Percentiles rank a stretch among this genome's conserved stretches.
These are phyloP conservation scores for Aethionema arabicum DNA, from an alignment of 345 rosid species.

Conservation along the genomic window DNA sequence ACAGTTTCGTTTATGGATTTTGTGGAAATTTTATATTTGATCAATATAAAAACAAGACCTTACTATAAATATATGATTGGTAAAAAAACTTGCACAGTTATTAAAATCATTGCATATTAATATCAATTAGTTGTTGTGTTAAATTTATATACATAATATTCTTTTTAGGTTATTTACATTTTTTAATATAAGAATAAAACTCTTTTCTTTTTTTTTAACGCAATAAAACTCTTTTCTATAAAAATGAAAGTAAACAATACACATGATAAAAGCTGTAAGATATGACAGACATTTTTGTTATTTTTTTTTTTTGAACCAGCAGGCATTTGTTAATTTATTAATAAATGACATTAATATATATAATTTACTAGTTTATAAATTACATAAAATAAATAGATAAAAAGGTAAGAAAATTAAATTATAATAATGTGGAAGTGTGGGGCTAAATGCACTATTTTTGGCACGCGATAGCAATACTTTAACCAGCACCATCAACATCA, in stretches of 20 bases:
- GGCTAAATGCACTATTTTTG: conserved; percentile 37
- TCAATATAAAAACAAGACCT: too few species aligned
- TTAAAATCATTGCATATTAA: too few species aligned
- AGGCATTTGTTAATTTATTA: conserved; percentile 4
- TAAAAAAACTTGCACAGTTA: too few species aligned
- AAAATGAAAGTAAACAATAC: not conserved
- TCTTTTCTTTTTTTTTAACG: not conserved
- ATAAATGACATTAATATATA: not conserved
- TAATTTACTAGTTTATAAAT: not conserved
- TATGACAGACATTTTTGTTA: conserved; percentile 34
- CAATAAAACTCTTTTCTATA: not conserved
- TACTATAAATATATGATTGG: too few species aligned
- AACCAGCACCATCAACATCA: conserved; percentile 42
- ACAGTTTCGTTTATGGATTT: too few species aligned
- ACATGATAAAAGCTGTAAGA: conserved; percentile 32
- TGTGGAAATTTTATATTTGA: too few species aligned
- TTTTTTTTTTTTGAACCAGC: not conserved
- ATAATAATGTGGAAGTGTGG: conserved; percentile 40
- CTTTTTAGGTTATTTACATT: not conserved
- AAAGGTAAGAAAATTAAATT: not conserved
- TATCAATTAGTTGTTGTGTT: too few species aligned
- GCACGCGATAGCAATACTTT: conserved; percentile 41
- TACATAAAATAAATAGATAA: not conserved
- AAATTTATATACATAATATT: too few species aligned
- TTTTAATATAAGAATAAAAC: conserved; percentile 4